phyloP scores from a whole-genome alignment of 176 grass and related monocot genomes.

The Triticum dicoccoides region DNA sequence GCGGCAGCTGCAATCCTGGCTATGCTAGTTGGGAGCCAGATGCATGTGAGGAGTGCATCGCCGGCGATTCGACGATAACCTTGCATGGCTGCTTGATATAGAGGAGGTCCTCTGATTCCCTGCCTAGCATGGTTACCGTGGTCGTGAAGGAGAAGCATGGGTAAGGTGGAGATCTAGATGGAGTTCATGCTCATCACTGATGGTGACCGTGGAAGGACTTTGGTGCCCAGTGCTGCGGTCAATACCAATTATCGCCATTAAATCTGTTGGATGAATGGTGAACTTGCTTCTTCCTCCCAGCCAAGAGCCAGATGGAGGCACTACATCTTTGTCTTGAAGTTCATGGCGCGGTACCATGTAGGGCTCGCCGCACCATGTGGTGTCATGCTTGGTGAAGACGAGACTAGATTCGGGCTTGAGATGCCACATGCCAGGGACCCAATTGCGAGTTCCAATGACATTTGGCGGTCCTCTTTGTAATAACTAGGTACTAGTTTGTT shows the following conservation, averaged over 20 bases:
- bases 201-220: not conserved
- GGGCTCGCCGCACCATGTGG: not conserved
- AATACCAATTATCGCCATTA: not conserved
- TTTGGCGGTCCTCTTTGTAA: not conserved
- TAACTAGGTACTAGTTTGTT: not conserved
- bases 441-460: not conserved
- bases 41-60: no score
- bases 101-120: no score
- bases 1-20: no score
- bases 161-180: not conserved
- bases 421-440: not conserved
- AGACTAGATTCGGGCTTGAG: not conserved
- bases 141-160: not conserved
- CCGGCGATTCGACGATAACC: no score
- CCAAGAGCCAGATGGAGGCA: not conserved
- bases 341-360: not conserved
- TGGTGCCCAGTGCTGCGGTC: rapidly evolving
- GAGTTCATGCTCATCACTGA: not conserved
- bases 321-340: not conserved
- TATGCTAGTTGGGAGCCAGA: no score
- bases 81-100: no score
- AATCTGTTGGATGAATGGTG: not conserved
- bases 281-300: not conserved
- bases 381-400: not conserved
- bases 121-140: not conserved